Evolutionary conservation across 768 basidiomycete species (phyloP).

Genomic region (Xanthoconium purpureum): DNA sequence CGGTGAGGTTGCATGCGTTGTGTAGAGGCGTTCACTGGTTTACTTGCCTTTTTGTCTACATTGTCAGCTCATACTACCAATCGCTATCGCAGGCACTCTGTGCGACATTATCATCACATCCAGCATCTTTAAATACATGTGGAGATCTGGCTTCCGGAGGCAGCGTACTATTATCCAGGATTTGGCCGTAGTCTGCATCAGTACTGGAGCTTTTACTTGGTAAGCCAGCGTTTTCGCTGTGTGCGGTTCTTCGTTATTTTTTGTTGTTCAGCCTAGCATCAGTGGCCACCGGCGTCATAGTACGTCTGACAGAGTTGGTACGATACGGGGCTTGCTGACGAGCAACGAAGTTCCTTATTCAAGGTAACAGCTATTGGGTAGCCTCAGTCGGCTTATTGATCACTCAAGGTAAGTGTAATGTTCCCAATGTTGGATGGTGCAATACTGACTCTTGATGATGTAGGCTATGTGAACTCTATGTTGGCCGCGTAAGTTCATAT

Average conservation of each 20-base stretch:
- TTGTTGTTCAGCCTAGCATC: background rate
- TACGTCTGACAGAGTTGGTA: background rate
- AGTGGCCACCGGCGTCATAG: background rate
- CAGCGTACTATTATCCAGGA: constrained; percentile 6
- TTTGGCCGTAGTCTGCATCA: constrained; percentile 11
- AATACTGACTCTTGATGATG: background rate
- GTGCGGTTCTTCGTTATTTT: background rate
- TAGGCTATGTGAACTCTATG: constrained; percentile 16
- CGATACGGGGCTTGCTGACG: background rate
- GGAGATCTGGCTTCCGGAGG: constrained; percentile 10
- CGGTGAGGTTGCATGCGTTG: background rate
- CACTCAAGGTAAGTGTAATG: constrained; percentile 1
- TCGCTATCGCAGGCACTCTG: background rate
- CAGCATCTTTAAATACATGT: constrained; percentile 12
- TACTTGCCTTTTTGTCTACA: background rate
- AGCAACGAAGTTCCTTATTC: background rate
- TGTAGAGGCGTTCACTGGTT: background rate
- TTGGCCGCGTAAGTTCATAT: constrained; percentile 7
- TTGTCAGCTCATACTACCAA: constrained; percentile 2
- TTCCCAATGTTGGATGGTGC: background rate
- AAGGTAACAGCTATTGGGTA: constrained; percentile 4
- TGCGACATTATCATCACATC: constrained; percentile 11
- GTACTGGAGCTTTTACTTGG: constrained; percentile 13
- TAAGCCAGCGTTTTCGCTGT: background rate
- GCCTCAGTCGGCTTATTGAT: constrained; percentile 1